These are phyloP conservation scores for Gamsiella multidivaricata DNA, from an alignment of 192 early-diverging fungal species.

Conservation along the genomic window DNA sequence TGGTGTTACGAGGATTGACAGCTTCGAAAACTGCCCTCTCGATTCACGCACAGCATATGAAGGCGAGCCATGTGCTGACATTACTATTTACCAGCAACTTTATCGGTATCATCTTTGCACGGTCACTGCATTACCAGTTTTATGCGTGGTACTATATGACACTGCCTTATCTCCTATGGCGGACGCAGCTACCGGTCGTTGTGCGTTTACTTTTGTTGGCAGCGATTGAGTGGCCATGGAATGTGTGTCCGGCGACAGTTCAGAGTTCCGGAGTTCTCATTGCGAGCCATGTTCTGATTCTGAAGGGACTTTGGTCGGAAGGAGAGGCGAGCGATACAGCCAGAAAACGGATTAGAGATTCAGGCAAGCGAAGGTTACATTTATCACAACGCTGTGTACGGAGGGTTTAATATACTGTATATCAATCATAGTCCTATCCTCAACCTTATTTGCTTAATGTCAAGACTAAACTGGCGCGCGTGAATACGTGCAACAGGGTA, in stretches of 20 bases:
- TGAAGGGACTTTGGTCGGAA: constrained; percentile 51
- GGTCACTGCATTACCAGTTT: constrained; percentile 97
- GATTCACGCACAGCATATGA: constrained; percentile 32
- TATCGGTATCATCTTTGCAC: constrained; percentile 88
- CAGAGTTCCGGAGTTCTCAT: constrained; percentile 46
- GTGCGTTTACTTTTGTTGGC: constrained; percentile 43
- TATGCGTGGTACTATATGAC: constrained; percentile 94
- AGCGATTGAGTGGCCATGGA: constrained; percentile 84
- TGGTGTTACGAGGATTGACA: constrained; percentile 33
- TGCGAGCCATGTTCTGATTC: constrained; percentile 34
- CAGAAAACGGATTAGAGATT: no score
- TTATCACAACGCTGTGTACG: no score
- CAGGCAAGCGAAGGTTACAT: no score
- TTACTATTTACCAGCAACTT: constrained; percentile 89
- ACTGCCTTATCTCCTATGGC: constrained; percentile 84
- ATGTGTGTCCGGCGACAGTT: constrained; percentile 84
- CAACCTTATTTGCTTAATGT: background rate
- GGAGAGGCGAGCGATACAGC: no score
- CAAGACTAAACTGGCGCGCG: background rate
- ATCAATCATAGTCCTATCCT: no score
- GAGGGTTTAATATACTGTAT: no score
- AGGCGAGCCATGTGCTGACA: constrained; percentile 58
- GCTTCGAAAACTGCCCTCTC: constrained; percentile 11
- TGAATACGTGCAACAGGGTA: no score
- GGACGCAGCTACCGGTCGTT: constrained; percentile 50